phyloP scores from a whole-genome alignment of 805 yeast genomes.

The Cyberlindnera nakhonratchasimensis region DNA sequence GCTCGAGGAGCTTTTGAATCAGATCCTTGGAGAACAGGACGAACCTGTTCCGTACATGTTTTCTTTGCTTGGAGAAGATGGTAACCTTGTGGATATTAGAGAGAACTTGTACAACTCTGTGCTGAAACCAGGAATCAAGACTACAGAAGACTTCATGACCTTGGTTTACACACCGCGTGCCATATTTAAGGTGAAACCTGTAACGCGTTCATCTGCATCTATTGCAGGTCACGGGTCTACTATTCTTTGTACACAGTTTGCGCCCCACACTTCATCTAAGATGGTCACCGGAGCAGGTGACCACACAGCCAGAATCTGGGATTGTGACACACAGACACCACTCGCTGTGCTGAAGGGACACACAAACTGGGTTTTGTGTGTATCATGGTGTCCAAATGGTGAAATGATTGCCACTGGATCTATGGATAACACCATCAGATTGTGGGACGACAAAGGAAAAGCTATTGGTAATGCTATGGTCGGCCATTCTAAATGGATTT shows the following conservation, averaged over 20 bases:
- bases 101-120: constrained; percentile 77
- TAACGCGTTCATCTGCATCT: constrained; percentile 87
- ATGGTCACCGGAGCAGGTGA: constrained; percentile 97
- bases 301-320: constrained; percentile 94
- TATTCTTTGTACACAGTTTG: constrained; percentile 86
- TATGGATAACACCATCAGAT: constrained; percentile 84
- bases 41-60: constrained; percentile 84
- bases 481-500: constrained; percentile 90
- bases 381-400: constrained; percentile 90
- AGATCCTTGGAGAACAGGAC: constrained; percentile 62
- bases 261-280: constrained; percentile 80
- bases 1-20: constrained; percentile 82
- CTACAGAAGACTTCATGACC: constrained; percentile 92
- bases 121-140: constrained; percentile 78
- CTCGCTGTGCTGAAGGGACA: constrained; percentile 79
- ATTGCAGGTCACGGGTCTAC: constrained; percentile 96
- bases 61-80: constrained; percentile 53
- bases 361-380: constrained; percentile 90
- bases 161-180: constrained; percentile 93
- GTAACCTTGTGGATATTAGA: constrained; percentile 62
- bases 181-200: constrained; percentile 86
- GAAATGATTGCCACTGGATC: constrained; percentile 90
- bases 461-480: constrained; percentile 66
- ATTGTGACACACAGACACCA: constrained; percentile 92
- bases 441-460: constrained; percentile 82